phyloP scores from a whole-genome alignment of 345 rosid species.

The Luvunga scandens region DNA sequence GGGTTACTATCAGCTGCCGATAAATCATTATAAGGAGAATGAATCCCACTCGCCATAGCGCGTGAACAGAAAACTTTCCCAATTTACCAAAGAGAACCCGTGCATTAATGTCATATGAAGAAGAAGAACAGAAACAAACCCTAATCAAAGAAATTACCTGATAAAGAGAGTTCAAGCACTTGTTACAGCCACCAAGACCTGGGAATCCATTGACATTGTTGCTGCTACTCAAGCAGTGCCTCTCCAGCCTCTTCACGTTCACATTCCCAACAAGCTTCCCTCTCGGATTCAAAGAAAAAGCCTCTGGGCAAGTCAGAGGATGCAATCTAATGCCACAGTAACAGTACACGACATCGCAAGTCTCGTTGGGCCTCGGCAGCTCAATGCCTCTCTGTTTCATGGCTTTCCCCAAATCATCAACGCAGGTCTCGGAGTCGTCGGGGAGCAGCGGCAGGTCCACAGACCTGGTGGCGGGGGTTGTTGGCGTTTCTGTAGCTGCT shows the following conservation, averaged over 20 bases:
- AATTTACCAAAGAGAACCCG: conserved; percentile 6
- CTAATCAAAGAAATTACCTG: conserved; percentile 29
- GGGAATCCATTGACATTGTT: conserved; percentile 48
- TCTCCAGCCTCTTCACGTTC: conserved; percentile 64
- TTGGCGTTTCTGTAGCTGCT: conserved; percentile 14
- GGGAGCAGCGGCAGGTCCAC: conserved; percentile 79
- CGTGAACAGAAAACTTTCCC: conserved; percentile 21
- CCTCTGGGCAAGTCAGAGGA: conserved; percentile 64
- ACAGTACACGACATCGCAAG: conserved; percentile 84
- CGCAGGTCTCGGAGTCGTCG: conserved; percentile 93
- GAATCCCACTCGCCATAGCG: background rate
- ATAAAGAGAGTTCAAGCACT: conserved; percentile 74
- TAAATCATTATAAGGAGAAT: background rate
- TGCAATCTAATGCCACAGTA: conserved; percentile 88
- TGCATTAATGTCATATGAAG: background rate
- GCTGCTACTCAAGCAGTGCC: conserved; percentile 58
- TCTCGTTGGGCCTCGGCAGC: conserved; percentile 62
- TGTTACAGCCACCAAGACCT: conserved; percentile 69
- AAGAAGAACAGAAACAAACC: background rate
- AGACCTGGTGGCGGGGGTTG: conserved; percentile 30
- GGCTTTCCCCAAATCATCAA: conserved; percentile 68
- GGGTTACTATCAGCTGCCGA: no score
- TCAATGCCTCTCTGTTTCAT: conserved; percentile 64
- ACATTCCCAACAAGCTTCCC: conserved; percentile 67
- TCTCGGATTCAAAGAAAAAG: conserved; percentile 43